Percentiles rank a stretch among this genome's conserved stretches.
Evolutionary conservation across 1,284 basidiomycete genomes (phyloP).

Genomic region (Ustilago crameri): DNA sequence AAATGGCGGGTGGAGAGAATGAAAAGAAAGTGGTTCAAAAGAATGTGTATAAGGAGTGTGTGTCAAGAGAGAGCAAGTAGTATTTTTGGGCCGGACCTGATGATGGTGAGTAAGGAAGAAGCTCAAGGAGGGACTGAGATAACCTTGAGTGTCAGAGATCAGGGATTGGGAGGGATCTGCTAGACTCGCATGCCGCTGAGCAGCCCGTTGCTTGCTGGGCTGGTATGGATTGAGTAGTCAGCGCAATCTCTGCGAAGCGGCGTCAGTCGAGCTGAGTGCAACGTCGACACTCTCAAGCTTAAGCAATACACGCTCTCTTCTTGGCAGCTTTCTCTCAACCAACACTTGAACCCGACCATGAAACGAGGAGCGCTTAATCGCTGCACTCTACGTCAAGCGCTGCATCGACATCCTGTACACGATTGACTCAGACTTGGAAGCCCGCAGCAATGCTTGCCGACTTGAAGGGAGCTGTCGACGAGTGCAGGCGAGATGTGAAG

Average conservation of each 20-base stretch:
- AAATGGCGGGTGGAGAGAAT: background rate
- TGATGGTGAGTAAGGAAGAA: slow-evolving; percentile 8
- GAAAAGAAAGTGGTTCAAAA: slow-evolving; percentile 2
- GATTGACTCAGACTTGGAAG: slow-evolving; percentile 7
- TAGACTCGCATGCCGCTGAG: background rate
- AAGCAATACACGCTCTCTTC: background rate
- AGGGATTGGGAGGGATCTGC: background rate
- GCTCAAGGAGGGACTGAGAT: background rate
- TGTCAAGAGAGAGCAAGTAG: slow-evolving; percentile 18
- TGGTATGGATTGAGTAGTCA: too few relatives aligned
- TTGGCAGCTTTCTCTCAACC: background rate
- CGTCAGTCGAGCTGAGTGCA: background rate
- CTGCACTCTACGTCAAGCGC: slow-evolving; percentile 6
- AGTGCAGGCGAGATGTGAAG: slow-evolving; percentile 19
- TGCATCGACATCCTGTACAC: background rate
- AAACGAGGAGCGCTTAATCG: background rate
- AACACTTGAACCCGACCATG: background rate
- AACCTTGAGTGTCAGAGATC: background rate
- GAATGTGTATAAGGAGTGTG: slow-evolving; percentile 15
- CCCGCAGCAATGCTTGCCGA: background rate
- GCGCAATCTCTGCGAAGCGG: too few relatives aligned
- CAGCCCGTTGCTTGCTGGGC: background rate
- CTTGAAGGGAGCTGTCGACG: slow-evolving; percentile 21
- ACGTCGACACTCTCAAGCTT: background rate
- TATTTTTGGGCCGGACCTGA: slow-evolving; percentile 7